Evolutionary conservation across 805 yeast genomes (phyloP).

Genomic region (Pichia manshurica): DNA sequence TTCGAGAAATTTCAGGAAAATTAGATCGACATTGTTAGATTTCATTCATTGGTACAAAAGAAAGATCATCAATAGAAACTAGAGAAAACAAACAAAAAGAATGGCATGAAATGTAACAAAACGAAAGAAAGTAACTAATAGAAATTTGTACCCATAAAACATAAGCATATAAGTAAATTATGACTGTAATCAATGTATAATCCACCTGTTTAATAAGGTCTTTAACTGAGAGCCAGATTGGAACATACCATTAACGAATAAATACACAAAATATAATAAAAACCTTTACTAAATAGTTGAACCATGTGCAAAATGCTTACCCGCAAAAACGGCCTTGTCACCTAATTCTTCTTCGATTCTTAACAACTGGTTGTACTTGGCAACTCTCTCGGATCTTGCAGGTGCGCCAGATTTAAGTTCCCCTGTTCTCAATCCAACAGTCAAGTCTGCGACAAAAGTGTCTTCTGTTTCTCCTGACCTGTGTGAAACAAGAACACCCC

Average conservation of each 20-base stretch:
- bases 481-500: conserved; percentile 99
- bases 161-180: too few species aligned
- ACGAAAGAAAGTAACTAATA: neutral
- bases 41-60: conserved; percentile 81
- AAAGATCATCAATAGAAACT: conserved; percentile 47
- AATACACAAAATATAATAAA: too few species aligned
- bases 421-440: conserved; percentile 97
- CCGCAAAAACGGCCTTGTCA: conserved; percentile 94
- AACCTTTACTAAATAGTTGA: too few species aligned
- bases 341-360: conserved; percentile 99
- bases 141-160: too few species aligned
- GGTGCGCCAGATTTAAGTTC: conserved; percentile 99
- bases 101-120: neutral
- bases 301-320: conserved; percentile 90
- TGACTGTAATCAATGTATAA: too few species aligned
- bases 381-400: conserved; percentile 99
- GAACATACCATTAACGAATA: too few species aligned
- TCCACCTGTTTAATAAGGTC: too few species aligned
- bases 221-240: too few species aligned
- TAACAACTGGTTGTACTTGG: conserved; percentile 96
- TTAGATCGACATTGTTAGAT: conserved; percentile 65
- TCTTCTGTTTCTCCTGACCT: conserved; percentile 99
- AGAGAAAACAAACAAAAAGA: neutral
- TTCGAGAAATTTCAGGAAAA: conserved; percentile 66
- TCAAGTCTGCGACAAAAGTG: conserved; percentile 94